These are phyloP conservation scores for Nannizzia gypsea DNA, from an alignment of 2,329 filamentous ascomycete genomes.

Conservation along the genomic window DNA sequence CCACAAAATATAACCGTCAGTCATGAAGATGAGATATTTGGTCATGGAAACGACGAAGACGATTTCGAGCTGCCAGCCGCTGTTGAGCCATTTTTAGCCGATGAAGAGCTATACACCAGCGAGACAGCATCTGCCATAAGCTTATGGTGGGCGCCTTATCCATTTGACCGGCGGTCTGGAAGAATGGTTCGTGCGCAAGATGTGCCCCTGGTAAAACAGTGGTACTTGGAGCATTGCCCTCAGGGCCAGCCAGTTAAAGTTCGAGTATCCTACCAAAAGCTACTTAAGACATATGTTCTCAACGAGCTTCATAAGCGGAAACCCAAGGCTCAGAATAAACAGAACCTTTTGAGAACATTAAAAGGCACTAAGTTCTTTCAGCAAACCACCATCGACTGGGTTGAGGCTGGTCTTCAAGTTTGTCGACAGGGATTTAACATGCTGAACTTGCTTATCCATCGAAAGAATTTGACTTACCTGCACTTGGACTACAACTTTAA, in stretches of 20 bases:
- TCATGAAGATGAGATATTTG: slow-evolving; percentile 91
- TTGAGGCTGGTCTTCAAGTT: slow-evolving; percentile 94
- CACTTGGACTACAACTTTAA: slow-evolving; percentile 99
- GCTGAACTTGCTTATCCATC: slow-evolving; percentile 92
- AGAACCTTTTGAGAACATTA: slow-evolving; percentile 75
- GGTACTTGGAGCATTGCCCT: slow-evolving; percentile 93
- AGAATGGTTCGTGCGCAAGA: slow-evolving; percentile 96
- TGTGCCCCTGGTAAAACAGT: slow-evolving; percentile 92
- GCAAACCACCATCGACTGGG: slow-evolving; percentile 98
- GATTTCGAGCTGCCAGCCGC: slow-evolving; percentile 71
- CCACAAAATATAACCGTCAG: slow-evolving; percentile 87
- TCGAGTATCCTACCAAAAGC: slow-evolving; percentile 93
- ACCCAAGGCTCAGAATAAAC: slow-evolving; percentile 89
- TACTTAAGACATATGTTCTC: slow-evolving; percentile 88
- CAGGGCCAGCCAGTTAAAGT: slow-evolving; percentile 90
- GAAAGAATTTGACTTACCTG: slow-evolving; percentile 95
- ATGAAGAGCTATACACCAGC: slow-evolving; percentile 77
- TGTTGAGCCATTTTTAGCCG: slow-evolving; percentile 75
- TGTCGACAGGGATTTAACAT: slow-evolving; percentile 99
- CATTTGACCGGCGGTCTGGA: slow-evolving; percentile 86
- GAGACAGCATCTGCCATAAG: slow-evolving; percentile 86
- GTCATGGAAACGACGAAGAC: slow-evolving; percentile 64
- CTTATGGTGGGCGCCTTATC: slow-evolving; percentile 96
- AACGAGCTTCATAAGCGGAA: slow-evolving; percentile 95
- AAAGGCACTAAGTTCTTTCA: slow-evolving; percentile 99